These are phyloP conservation scores for Hypoxylon fragiforme DNA, from an alignment of 495 filamentous ascomycete species.

Conservation along the genomic window DNA sequence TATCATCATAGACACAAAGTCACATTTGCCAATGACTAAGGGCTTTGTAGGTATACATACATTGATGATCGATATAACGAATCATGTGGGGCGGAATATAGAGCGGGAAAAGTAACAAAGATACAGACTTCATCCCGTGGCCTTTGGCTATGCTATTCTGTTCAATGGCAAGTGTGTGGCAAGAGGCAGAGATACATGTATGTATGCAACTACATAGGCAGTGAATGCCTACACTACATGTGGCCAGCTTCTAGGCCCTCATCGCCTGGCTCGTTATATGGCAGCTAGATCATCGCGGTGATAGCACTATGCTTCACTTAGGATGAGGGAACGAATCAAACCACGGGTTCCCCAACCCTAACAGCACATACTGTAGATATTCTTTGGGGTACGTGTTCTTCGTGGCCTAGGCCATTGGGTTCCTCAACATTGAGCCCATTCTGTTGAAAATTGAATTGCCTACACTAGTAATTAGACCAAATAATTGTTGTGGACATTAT, in stretches of 20 bases:
- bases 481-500: no score
- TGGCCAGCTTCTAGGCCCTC: constrained; percentile 4
- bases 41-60: not conserved
- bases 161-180: constrained; percentile 12
- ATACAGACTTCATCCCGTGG: constrained; percentile 17
- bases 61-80: constrained; percentile 11
- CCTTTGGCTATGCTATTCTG: constrained; percentile 10
- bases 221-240: no score
- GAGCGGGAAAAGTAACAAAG: constrained; percentile 7
- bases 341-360: not conserved
- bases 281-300: constrained; percentile 7
- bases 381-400: not conserved
- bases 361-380: no score
- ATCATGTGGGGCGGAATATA: constrained; percentile 11
- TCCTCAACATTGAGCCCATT: no score
- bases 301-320: constrained; percentile 20
- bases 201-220: no score
- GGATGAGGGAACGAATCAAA: constrained; percentile 17
- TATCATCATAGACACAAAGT: not conserved
- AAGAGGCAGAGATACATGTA: no score
- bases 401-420: constrained; percentile 13
- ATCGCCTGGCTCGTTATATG: not conserved
- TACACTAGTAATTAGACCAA: no score
- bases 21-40: constrained; percentile 20
- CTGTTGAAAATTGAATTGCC: no score